Base-by-base conservation (phyloP, 805 yeast genomes). In the Saccharomycopsis babjevae region DNA sequence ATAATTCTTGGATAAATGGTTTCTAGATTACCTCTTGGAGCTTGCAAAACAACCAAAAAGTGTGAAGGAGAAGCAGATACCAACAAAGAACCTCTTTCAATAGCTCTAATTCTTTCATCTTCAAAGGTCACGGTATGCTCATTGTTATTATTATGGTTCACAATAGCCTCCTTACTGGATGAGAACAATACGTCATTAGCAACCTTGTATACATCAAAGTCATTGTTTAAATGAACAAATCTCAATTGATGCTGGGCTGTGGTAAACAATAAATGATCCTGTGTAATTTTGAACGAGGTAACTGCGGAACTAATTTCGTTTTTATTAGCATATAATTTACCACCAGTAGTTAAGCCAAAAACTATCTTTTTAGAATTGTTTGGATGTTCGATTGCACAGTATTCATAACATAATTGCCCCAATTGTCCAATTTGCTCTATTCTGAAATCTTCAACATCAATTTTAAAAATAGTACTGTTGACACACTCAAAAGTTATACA, bases 11-110 rank as follows among this genome's bases (percentile, higher is more conserved):
- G 99, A 68, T 83, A 85, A 20, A 94, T 88, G 0, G 98, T 91
- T 72, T 94, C 99, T 66, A 94, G 75, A 68, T 94, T 94, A 64
- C 99, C 99, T 71, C 99, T 82, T 62, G 96, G 96, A 4, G 97
- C 97, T 72, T 94, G 97, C 59, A 94, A 76, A 3, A 89, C 84
- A 20, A 96, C 91, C 0, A 92, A 80, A 61, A 91, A 84, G 60
- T 83, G 86, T 0, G 93, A 83, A 0, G 97, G 97, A 68, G 91
- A 86, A 1, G 83, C 83, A 46, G 91, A 77, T 0, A 93, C 89
- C 56, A 94, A 73, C n/a, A 88, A 67, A 0, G 97, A 90, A 0
- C 99, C 98, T 66, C 97, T 80, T 73, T 94, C 99, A 59, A 94
- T 85, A 62, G 86, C 83, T 67, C 99, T 83, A 16, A 86, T 79